Conservation (phyloP, 2,329 filamentous ascomycete species). For the Colletotrichum destructivum region DNA sequence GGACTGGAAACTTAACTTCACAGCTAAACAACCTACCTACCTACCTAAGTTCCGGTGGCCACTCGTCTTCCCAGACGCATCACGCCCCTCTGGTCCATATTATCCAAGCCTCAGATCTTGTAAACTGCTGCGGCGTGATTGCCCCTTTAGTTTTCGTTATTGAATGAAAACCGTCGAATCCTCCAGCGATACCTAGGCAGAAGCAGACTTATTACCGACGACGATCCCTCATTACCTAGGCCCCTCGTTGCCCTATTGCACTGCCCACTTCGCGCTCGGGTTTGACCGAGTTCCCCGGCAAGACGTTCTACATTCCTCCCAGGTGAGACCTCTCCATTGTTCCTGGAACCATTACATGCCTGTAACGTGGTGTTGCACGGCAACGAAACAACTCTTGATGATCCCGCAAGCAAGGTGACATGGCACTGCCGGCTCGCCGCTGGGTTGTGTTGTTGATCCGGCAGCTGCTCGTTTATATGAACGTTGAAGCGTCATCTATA, state of each 20-base stretch:
- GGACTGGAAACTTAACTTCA: background rate
- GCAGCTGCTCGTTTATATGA: conserved; percentile 32
- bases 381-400: conserved; percentile 21
- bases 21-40: no score
- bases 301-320: conserved; percentile 38
- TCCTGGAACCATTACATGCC: conserved; percentile 37
- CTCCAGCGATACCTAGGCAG: conserved; percentile 12
- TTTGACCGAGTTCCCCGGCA: conserved; percentile 26
- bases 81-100: background rate
- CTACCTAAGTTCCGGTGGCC: no score
- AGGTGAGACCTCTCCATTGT: conserved; percentile 42
- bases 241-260: background rate
- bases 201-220: conserved; percentile 4
- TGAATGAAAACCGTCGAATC: background rate
- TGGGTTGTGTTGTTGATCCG: conserved; percentile 17
- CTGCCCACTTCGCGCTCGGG: background rate
- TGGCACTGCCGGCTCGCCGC: conserved; percentile 1
- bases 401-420: conserved; percentile 1
- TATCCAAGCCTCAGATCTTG: background rate
- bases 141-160: background rate
- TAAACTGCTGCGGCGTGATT: background rate
- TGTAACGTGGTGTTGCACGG: conserved; percentile 38
- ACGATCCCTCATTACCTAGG: conserved; percentile 18
- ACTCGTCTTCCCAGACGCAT: background rate
- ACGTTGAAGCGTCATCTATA: background rate